These are phyloP conservation scores for Fusarium brachygibbosum DNA, from an alignment of 2,329 filamentous ascomycete genomes.

Conservation along the genomic window DNA sequence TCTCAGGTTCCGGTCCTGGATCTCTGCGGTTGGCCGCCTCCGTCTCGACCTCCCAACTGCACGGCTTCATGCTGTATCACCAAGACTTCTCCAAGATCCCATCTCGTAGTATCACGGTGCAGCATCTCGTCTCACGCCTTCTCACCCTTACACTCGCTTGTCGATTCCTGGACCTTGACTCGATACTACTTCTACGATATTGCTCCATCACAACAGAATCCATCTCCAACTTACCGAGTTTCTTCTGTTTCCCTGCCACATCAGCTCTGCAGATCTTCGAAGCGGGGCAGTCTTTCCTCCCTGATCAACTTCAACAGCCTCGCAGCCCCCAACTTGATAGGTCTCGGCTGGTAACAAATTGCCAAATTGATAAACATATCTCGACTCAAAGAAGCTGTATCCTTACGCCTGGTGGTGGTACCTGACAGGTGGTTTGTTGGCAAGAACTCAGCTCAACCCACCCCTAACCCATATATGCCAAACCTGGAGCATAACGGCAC, in stretches of 20 bases:
- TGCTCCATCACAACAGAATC: slow-evolving; percentile 22
- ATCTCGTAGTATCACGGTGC: slow-evolving; percentile 65
- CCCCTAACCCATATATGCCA: slow-evolving; percentile 14
- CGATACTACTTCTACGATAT: slow-evolving; percentile 20
- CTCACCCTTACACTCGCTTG: slow-evolving; percentile 54
- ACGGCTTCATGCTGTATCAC: slow-evolving; percentile 66
- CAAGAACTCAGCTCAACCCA: slow-evolving; percentile 10
- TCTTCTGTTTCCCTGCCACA: slow-evolving; percentile 37
- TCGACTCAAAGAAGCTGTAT: slow-evolving; percentile 1
- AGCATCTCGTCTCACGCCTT: slow-evolving; percentile 64
- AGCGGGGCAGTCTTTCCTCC: slow-evolving; percentile 40
- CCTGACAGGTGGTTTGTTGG: slow-evolving; percentile 13
- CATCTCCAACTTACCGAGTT: slow-evolving; percentile 21
- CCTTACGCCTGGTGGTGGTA: slow-evolving; percentile 6
- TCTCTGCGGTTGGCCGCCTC: slow-evolving; percentile 63
- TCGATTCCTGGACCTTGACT: slow-evolving; percentile 38
- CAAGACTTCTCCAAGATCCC: slow-evolving; percentile 58
- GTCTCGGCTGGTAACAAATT: slow-evolving; percentile 19
- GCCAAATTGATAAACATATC: slow-evolving; percentile 1
- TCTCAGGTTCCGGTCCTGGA: slow-evolving; percentile 51
- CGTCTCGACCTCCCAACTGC: slow-evolving; percentile 60
- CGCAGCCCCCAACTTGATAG: slow-evolving; percentile 21
- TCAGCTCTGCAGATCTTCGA: slow-evolving; percentile 42
- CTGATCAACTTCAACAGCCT: slow-evolving; percentile 33
- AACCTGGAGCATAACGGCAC: slow-evolving; percentile 13